Percentiles rank a stretch among this genome's conserved stretches.
These are phyloP conservation scores for Colletotrichum tropicicola DNA, from an alignment of 2,329 filamentous ascomycete genomes.

Conservation along the genomic window DNA sequence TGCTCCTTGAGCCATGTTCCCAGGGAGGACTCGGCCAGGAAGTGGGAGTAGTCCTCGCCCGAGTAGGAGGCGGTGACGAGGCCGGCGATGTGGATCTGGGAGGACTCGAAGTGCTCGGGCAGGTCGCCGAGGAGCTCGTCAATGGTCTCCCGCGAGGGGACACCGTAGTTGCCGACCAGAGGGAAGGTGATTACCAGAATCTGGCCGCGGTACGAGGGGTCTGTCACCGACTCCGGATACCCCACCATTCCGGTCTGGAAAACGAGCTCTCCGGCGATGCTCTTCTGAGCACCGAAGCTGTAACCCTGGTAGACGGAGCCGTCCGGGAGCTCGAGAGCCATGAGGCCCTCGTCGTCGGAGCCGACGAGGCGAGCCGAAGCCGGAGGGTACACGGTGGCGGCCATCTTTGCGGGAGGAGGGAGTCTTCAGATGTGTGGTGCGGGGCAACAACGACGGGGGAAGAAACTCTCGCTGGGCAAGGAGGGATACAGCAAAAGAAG, in stretches of 20 bases:
- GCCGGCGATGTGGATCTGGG: slow-evolving; percentile 91
- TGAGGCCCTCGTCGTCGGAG: slow-evolving; percentile 65
- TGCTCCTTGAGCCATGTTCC: slow-evolving; percentile 97
- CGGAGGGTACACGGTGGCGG: slow-evolving; percentile 54
- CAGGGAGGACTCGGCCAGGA: slow-evolving; percentile 88
- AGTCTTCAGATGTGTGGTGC: neutral
- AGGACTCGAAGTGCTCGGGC: slow-evolving; percentile 92
- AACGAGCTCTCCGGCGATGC: slow-evolving; percentile 94
- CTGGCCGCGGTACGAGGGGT: slow-evolving; percentile 89
- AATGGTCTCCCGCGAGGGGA: slow-evolving; percentile 84
- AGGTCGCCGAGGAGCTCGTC: slow-evolving; percentile 87
- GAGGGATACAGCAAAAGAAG: slow-evolving; percentile 15
- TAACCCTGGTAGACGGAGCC: slow-evolving; percentile 91
- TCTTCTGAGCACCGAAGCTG: slow-evolving; percentile 96
- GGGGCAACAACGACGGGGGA: slow-evolving; percentile 23
- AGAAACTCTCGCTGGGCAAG: slow-evolving; percentile 6
- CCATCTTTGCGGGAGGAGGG: slow-evolving; percentile 38
- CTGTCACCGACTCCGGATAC: slow-evolving; percentile 92
- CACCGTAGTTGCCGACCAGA: slow-evolving; percentile 96
- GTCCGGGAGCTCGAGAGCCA: slow-evolving; percentile 93
- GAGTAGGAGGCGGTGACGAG: slow-evolving; percentile 91
- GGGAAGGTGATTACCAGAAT: slow-evolving; percentile 97
- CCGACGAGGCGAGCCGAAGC: slow-evolving; percentile 68
- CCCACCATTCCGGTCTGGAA: slow-evolving; percentile 99
- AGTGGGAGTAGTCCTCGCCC: slow-evolving; percentile 95